phyloP scores from a whole-genome alignment of 768 basidiomycete species.

The Hypholoma sublateritium region DNA sequence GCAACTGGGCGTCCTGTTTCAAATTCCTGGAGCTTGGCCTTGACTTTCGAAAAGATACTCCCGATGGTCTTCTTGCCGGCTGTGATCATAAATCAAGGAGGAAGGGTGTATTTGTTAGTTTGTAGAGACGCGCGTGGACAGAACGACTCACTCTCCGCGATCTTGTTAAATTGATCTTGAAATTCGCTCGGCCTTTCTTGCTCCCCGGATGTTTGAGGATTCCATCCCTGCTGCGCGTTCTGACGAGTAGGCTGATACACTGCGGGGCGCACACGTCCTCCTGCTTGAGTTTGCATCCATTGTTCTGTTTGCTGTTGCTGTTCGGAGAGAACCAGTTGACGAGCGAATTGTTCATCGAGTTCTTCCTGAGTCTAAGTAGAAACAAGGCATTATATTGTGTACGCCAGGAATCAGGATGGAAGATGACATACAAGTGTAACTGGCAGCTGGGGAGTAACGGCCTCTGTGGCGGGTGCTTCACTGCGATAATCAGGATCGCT shows the following conservation, averaged over 20 bases:
- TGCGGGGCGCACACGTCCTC: conserved; percentile 7
- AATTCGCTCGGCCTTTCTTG: conserved; percentile 51
- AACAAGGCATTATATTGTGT: background rate
- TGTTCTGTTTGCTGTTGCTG: conserved; percentile 39
- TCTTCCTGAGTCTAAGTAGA: conserved; percentile 57
- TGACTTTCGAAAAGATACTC: conserved; percentile 71
- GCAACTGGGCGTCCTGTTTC: conserved; percentile 50
- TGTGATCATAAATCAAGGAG: conserved; percentile 21
- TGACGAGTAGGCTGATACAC: conserved; percentile 14
- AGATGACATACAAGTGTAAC: conserved; percentile 24
- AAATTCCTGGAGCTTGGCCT: conserved; percentile 81
- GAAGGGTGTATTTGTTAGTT: background rate
- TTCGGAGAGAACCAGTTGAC: conserved; percentile 68
- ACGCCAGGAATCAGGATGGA: background rate
- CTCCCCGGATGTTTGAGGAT: conserved; percentile 42
- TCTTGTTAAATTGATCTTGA: conserved; percentile 70
- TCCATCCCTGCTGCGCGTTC: conserved; percentile 23
- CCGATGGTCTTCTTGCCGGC: conserved; percentile 81
- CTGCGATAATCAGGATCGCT: conserved; percentile 73
- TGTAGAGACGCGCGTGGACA: background rate
- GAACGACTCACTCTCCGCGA: conserved; percentile 69
- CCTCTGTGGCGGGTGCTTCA: conserved; percentile 29
- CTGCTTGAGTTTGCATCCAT: conserved; percentile 28
- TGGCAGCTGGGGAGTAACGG: conserved; percentile 15
- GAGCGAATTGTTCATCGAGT: conserved; percentile 78